Evolutionary conservation across 352 stramenopile genomes (phyloP).

Genomic region (Pythium aquatile): DNA sequence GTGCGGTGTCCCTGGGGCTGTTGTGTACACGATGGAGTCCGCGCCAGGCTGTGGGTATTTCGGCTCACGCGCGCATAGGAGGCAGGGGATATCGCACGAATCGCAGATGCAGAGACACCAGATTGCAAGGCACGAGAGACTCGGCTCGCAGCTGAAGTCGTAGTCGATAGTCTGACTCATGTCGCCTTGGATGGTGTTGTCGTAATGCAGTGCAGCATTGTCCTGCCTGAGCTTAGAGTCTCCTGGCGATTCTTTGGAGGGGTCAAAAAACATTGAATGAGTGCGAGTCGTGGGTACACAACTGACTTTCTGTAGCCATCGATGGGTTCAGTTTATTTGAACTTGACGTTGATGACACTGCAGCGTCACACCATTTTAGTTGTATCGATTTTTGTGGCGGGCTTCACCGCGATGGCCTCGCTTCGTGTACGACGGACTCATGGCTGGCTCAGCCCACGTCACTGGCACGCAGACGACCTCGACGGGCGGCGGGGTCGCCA

Average conservation of each 20-base stretch:
- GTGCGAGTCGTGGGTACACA: no score
- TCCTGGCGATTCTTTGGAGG: no score
- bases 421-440: neutral
- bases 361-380: no score
- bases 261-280: no score
- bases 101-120: neutral
- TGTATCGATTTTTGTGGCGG: no score
- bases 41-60: neutral
- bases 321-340: no score
- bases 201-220: no score
- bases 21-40: neutral
- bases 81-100: neutral
- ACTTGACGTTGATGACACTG: no score
- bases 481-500: neutral
- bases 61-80: neutral
- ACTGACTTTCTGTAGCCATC: no score
- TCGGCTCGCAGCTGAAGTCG: neutral
- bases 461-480: constrained; percentile 11
- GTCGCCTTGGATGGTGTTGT: neutral
- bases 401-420: no score
- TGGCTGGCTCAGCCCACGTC: neutral
- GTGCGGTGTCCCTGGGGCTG: neutral
- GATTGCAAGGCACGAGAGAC: neutral
- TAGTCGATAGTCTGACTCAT: neutral
- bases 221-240: no score